Evolutionary conservation across 176 grass and related monocot species (phyloP).

Genomic region (Tillandsia fasciculata): DNA sequence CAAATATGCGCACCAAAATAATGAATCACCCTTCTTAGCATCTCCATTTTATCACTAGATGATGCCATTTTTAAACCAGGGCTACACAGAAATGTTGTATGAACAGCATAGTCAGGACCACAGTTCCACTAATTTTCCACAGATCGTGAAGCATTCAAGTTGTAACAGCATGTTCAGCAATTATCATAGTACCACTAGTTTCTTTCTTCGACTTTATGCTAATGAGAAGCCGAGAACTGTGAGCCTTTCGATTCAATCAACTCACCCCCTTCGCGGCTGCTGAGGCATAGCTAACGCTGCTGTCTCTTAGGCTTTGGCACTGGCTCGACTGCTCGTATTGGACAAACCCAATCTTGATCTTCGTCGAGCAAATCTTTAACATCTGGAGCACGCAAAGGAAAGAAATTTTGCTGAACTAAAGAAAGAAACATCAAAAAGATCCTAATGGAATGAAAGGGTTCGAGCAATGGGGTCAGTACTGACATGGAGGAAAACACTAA

Average conservation of each 20-base stretch:
- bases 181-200: too few relatives aligned
- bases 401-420: neutral
- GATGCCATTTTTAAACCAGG: too few relatives aligned
- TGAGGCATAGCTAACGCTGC: slow-evolving; percentile 83
- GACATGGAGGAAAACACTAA: slow-evolving; percentile 90
- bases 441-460: neutral
- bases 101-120: too few relatives aligned
- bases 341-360: slow-evolving; percentile 74
- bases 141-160: too few relatives aligned
- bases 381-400: slow-evolving; percentile 29
- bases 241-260: slow-evolving; percentile 9
- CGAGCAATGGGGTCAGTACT: slow-evolving; percentile 1
- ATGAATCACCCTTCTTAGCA: too few relatives aligned
- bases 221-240: neutral
- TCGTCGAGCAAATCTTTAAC: slow-evolving; percentile 49
- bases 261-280: slow-evolving; percentile 53
- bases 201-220: too few relatives aligned
- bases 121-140: too few relatives aligned
- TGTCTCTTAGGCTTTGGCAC: slow-evolving; percentile 65
- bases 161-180: too few relatives aligned
- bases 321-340: slow-evolving; percentile 91
- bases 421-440: neutral
- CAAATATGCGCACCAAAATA: too few relatives aligned
- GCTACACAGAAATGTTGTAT: too few relatives aligned
- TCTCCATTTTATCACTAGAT: too few relatives aligned